phyloP scores from a whole-genome alignment of 129 eudicot genomes.

The Mikania micrantha region DNA sequence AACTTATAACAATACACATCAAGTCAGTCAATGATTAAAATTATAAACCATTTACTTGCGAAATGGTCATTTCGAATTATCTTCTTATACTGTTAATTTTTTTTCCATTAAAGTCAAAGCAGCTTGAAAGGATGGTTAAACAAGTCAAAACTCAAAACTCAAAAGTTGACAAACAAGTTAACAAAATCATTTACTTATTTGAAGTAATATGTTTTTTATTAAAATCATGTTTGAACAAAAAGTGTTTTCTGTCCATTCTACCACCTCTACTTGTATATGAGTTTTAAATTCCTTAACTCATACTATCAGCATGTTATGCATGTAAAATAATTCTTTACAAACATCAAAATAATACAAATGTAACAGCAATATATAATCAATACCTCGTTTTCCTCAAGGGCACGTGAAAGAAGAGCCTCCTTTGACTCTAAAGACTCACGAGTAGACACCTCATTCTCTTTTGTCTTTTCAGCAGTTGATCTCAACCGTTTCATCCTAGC shows the following conservation, averaged over 20 bases:
- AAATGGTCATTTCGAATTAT: neutral
- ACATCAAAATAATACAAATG: neutral
- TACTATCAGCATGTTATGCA: neutral
- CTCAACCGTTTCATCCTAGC: slow-evolving; percentile 72
- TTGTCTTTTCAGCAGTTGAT: slow-evolving; percentile 53
- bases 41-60: neutral
- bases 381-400: slow-evolving; percentile 87
- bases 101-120: neutral
- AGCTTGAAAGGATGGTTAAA: neutral
- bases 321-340: neutral
- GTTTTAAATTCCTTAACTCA: neutral
- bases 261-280: neutral
- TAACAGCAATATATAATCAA: neutral
- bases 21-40: neutral
- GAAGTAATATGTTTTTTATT: neutral
- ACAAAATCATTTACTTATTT: no score
- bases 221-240: neutral
- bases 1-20: neutral
- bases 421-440: slow-evolving; percentile 91
- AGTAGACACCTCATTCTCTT: slow-evolving; percentile 62
- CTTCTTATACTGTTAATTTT: neutral
- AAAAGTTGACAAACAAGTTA: neutral
- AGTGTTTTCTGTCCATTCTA: neutral
- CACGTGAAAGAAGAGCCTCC: slow-evolving; percentile 81
- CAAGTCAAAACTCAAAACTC: neutral